Percentiles rank a stretch among this genome's conserved stretches.
phyloP scores from a whole-genome alignment of 2,329 filamentous ascomycete species.

The Aspergillus viridinutans region DNA sequence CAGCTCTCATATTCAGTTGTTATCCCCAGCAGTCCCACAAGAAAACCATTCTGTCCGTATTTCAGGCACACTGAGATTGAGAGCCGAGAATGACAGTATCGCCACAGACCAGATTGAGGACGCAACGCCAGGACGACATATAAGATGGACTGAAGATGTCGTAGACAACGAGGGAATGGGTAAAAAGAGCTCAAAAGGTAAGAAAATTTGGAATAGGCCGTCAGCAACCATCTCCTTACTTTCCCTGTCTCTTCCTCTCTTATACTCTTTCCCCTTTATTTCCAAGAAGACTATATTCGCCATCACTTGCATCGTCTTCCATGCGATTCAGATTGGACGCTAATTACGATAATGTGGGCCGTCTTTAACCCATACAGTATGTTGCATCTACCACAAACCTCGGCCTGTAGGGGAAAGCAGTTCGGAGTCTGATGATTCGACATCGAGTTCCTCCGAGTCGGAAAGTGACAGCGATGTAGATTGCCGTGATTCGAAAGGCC shows the following conservation, averaged over 20 bases:
- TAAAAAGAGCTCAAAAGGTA: constrained; percentile 91
- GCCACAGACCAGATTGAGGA: constrained; percentile 7
- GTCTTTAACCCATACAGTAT: constrained; percentile 58
- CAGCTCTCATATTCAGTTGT: constrained; percentile 25
- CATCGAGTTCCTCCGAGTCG: constrained; percentile 53
- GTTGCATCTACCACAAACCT: constrained; percentile 94
- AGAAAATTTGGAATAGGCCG: constrained; percentile 15
- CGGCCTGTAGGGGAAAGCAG: constrained; percentile 78
- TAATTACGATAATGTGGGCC: not conserved
- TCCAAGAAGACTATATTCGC: not conserved
- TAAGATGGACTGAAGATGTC: constrained; percentile 90
- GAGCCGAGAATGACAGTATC: constrained; percentile 20
- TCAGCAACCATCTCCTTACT: not conserved
- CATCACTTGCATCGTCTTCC: not conserved
- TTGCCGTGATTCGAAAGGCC: constrained; percentile 21
- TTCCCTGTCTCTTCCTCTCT: not conserved
- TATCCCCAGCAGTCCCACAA: constrained; percentile 16
- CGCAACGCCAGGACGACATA: constrained; percentile 52
- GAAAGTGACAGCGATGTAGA: constrained; percentile 40
- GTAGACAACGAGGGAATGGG: constrained; percentile 94
- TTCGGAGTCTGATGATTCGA: constrained; percentile 45
- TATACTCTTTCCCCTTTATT: not conserved
- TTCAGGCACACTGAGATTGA: constrained; percentile 28
- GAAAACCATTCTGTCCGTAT: constrained; percentile 18
- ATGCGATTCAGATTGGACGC: not conserved